Evolutionary conservation across 495 filamentous ascomycete species (phyloP).

Genomic region (Hypomontagnella submonticulosa): DNA sequence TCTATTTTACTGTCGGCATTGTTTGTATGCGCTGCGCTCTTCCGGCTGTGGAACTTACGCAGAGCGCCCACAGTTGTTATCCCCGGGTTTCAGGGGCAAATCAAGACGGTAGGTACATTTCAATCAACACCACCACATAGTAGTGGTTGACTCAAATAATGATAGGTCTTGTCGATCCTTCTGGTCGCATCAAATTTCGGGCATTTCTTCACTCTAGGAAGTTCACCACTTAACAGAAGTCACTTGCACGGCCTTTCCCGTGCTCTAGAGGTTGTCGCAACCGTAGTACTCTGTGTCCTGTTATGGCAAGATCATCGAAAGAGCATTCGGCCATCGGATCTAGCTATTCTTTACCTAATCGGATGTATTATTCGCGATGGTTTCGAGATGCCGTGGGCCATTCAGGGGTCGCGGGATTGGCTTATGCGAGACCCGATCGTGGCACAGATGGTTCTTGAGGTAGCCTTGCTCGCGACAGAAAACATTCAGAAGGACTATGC

Average conservation of each 20-base stretch:
- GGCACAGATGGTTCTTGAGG: slow-evolving; percentile 38
- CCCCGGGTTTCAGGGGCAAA: slow-evolving; percentile 16
- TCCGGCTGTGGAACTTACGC: slow-evolving; percentile 15
- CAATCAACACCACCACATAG: too few relatives aligned
- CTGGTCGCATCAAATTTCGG: slow-evolving; percentile 11
- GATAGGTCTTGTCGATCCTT: slow-evolving; percentile 21
- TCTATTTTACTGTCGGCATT: slow-evolving; percentile 19
- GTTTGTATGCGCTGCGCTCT: slow-evolving; percentile 11
- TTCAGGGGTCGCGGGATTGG: slow-evolving; percentile 54
- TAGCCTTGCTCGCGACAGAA: slow-evolving; percentile 26
- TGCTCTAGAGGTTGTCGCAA: slow-evolving; percentile 15
- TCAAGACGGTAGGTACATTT: slow-evolving; percentile 17
- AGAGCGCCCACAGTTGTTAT: slow-evolving; percentile 6
- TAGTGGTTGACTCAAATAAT: slow-evolving; percentile 9
- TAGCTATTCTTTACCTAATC: slow-evolving; percentile 59
- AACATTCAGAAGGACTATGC: slow-evolving; percentile 52
- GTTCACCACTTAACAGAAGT: neutral
- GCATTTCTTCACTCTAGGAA: neutral
- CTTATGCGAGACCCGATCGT: slow-evolving; percentile 58
- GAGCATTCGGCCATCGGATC: slow-evolving; percentile 14
- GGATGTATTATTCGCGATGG: slow-evolving; percentile 63
- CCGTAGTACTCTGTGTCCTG: slow-evolving; percentile 10
- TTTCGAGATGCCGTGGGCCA: slow-evolving; percentile 50
- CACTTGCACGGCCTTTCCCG: neutral
- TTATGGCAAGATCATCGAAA: slow-evolving; percentile 27